Conservation (phyloP, 805 yeast species). For the Yamadazyma nakazawae region DNA sequence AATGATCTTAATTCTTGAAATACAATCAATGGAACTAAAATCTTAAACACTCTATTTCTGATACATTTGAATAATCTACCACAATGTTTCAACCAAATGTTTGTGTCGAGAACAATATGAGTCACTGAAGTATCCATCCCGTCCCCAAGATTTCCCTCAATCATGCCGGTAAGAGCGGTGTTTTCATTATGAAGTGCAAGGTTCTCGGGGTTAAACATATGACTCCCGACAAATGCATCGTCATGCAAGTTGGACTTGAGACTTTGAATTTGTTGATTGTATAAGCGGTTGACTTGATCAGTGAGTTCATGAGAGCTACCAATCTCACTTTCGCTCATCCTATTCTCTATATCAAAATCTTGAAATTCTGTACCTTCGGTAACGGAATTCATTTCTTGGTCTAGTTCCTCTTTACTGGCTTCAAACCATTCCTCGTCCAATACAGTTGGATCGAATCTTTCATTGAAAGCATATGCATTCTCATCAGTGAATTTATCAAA, state of each 20-base stretch:
- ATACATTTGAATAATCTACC: conserved; percentile 72
- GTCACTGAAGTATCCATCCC: conserved; percentile 56
- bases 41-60: conserved; percentile 53
- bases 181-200: conserved; percentile 12
- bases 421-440: conserved; percentile 28
- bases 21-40: conserved; percentile 69
- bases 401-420: not conserved
- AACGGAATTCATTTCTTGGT: not conserved
- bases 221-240: conserved; percentile 23
- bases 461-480: conserved; percentile 9
- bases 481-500: conserved; percentile 32
- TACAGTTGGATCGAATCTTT: conserved; percentile 4
- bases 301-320: conserved; percentile 10
- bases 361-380: not conserved
- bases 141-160: conserved; percentile 53
- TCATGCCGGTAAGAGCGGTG: conserved; percentile 3
- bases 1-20: conserved; percentile 74
- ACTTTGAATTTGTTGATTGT: conserved; percentile 20
- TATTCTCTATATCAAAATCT: conserved; percentile 1
- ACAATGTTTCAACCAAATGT: conserved; percentile 78
- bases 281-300: conserved; percentile 15
- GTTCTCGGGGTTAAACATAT: conserved; percentile 21
- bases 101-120: conserved; percentile 67
- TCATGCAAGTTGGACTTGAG: conserved; percentile 12
- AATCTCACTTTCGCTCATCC: conserved; percentile 19